Evolutionary conservation across 345 rosid species (phyloP), one percentile per base, ranked within the genome.

Genomic region (Ailanthus altissimus): DNA sequence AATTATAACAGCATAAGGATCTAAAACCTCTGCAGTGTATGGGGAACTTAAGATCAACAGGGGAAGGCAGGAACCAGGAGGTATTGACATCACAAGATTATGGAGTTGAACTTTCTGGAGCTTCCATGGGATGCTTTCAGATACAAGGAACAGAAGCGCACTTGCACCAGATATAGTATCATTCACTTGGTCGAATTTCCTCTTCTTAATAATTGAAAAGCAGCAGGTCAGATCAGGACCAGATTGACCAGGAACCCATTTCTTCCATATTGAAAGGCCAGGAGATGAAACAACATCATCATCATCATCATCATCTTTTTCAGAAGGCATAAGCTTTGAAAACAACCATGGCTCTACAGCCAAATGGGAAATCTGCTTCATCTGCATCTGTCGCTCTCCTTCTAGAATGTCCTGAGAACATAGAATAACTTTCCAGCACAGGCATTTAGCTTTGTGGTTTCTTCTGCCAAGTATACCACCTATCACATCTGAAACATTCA

Each of bases 231-330:
- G 62, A 80, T 85, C 86, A 12, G 80, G 38, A 70, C 61, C 84
- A 72, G 89, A 81, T 84, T 75, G 79, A 81, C 80, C 51, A 74
- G 83, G 76, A 80, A 85, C 73, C 93, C 89, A 85, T 80, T 89
- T 93, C 80, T 85, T 90, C 98, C 99, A 96, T 77, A 96, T 86
- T 16, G 97, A 89, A 61, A 93, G 82, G 40, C 87, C 90, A 16
- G 94, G 87, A 77, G 84, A 78, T 21, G 94, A 86, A 81, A 89
- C 71, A 75, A 89, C 78, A 71, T 91, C 72, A 73, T 85, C 87
- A 64, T 84, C 78, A 71, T 91, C 72, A 73, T 85, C 77, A 54
- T 78, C 75, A 67, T 83, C 84, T 42, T 81, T 83, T 58, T 13
- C 45, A n/a, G 78, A 47, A 68, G 94, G 97, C 84, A 91, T 86